A percentile compares a stretch with the other conserved stretches of the same genome.
Conservation (phyloP, 352 stramenopile species). For the Globisporangium acanthophoron region DNA sequence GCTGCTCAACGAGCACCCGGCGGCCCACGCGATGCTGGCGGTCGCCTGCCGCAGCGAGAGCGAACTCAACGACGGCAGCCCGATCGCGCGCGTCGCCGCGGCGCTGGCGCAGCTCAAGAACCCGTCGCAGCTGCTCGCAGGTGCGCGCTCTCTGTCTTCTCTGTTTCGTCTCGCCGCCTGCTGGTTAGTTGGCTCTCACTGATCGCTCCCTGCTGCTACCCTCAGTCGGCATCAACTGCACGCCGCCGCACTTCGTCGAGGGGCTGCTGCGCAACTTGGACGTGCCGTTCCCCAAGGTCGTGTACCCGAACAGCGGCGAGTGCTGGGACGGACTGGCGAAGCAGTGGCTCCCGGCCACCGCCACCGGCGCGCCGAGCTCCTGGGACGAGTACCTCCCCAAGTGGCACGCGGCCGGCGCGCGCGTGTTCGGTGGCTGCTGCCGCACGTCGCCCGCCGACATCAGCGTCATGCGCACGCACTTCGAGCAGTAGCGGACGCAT, state of each 20-base stretch:
- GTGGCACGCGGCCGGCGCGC: slow-evolving; percentile 67
- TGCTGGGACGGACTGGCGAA: slow-evolving; percentile 70
- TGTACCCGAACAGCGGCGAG: slow-evolving; percentile 87
- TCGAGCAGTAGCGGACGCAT: slow-evolving; percentile 16
- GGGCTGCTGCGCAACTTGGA: slow-evolving; percentile 46
- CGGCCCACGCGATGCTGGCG: slow-evolving; percentile 47
- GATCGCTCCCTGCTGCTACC: background rate
- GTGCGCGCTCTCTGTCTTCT: slow-evolving; percentile 2
- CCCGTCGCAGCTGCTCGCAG: slow-evolving; percentile 47
- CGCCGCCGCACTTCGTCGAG: slow-evolving; percentile 65
- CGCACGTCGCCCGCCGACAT: slow-evolving; percentile 73
- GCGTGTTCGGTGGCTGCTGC: slow-evolving; percentile 81
- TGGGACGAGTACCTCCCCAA: slow-evolving; percentile 54
- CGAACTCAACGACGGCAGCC: slow-evolving; percentile 66
- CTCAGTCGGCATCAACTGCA: slow-evolving; percentile 83
- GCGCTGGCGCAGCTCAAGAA: slow-evolving; percentile 51
- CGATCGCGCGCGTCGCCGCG: slow-evolving; percentile 31
- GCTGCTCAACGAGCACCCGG: slow-evolving; percentile 62
- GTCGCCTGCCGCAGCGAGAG: slow-evolving; percentile 57
- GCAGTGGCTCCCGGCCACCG: slow-evolving; percentile 54
- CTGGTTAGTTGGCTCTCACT: no score
- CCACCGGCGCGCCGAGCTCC: slow-evolving; percentile 25
- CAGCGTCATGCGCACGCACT: slow-evolving; percentile 49
- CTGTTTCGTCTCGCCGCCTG: background rate
- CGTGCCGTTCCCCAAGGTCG: slow-evolving; percentile 43